Conservation (phyloP, 495 filamentous ascomycete species). For the Tuber umbilicatum region DNA sequence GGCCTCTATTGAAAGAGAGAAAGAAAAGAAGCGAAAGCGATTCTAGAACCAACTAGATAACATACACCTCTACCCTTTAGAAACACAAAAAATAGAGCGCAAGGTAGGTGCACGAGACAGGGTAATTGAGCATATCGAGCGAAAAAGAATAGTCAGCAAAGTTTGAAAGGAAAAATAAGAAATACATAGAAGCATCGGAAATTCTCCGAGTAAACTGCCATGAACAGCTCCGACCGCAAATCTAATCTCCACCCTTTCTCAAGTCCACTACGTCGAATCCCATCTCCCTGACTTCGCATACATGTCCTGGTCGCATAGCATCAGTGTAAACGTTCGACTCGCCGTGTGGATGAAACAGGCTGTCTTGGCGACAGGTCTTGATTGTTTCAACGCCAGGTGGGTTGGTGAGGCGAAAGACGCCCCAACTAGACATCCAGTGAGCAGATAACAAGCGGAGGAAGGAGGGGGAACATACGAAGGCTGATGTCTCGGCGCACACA, state of each 20-base stretch:
- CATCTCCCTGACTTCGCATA: constrained; percentile 66
- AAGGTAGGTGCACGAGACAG: not conserved
- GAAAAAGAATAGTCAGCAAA: not conserved
- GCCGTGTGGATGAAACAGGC: constrained; percentile 75
- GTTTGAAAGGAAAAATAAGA: not conserved
- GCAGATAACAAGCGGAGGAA: constrained; percentile 1
- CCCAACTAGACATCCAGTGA: constrained; percentile 56
- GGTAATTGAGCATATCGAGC: not conserved
- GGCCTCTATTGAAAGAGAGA: not conserved
- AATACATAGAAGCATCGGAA: not conserved
- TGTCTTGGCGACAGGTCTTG: constrained; percentile 63
- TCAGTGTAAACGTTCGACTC: constrained; percentile 75
- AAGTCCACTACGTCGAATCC: constrained; percentile 75
- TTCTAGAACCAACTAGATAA: not conserved
- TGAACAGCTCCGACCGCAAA: constrained; percentile 14
- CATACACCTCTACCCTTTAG: not conserved
- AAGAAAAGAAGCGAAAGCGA: not conserved
- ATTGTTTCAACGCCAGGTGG: constrained; percentile 80
- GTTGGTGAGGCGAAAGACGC: constrained; percentile 85
- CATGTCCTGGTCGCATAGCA: constrained; percentile 75
- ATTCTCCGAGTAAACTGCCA: not conserved
- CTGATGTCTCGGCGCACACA: constrained; percentile 76
- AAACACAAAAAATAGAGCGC: not conserved
- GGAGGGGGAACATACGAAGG: constrained; percentile 55
- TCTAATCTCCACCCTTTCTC: constrained; percentile 48